phyloP scores from a whole-genome alignment of 768 basidiomycete genomes.

The Infundibulicybe gibba region DNA sequence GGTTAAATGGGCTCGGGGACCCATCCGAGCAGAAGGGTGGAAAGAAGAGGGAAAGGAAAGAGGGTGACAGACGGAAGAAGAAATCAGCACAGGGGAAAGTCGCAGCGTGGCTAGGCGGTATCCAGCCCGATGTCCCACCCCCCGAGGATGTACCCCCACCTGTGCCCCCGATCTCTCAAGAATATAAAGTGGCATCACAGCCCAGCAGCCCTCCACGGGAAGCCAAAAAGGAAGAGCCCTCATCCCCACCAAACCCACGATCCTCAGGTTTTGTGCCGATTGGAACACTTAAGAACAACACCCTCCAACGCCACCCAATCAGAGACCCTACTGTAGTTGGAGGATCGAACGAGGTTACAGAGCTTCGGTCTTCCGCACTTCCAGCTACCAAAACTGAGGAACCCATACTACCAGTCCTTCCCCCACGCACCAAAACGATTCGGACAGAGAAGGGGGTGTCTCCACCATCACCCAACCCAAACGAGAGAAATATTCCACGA shows the following conservation, averaged over 20 bases:
- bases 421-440: conserved; percentile 1
- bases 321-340: conserved; percentile 27
- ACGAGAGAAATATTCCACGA: conserved; percentile 4
- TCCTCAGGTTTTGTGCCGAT: conserved; percentile 77
- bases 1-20: conserved; percentile 11
- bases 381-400: background rate
- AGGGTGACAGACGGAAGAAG: conserved; percentile 13
- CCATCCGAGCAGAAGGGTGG: conserved; percentile 7
- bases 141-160: conserved; percentile 44
- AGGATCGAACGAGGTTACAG: conserved; percentile 33
- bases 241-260: conserved; percentile 58
- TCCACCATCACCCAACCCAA: conserved; percentile 1
- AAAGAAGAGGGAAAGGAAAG: conserved; percentile 20
- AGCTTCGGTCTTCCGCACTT: conserved; percentile 30
- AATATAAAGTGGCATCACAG: conserved; percentile 1
- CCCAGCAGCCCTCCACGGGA: background rate
- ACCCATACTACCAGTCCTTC: background rate
- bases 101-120: conserved; percentile 72
- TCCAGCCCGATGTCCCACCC: conserved; percentile 55
- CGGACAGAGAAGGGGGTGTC: conserved; percentile 7
- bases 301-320: conserved; percentile 21
- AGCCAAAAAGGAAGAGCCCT: conserved; percentile 14
- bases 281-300: conserved; percentile 44
- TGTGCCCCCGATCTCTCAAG: conserved; percentile 19
- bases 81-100: conserved; percentile 56